Conservation (phyloP, 2,329 filamentous ascomycete species). For the Fusarium tupiense region DNA sequence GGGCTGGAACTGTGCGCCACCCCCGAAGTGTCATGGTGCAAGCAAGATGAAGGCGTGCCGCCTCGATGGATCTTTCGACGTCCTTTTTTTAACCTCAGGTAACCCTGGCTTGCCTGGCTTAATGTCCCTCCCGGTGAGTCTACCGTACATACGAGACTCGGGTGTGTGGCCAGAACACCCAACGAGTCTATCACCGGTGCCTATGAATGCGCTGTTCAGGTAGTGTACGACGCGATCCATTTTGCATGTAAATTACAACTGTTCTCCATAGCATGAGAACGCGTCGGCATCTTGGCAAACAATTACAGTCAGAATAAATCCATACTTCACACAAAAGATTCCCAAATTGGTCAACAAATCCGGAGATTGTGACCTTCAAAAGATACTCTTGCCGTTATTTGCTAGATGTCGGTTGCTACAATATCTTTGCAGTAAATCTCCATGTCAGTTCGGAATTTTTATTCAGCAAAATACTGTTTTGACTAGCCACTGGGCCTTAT, state of each 20-base stretch:
- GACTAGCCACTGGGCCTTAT: not conserved
- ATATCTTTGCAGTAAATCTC: not conserved
- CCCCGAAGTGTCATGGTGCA: constrained; percentile 15
- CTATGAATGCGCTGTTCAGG: constrained; percentile 9
- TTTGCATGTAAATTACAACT: constrained; percentile 7
- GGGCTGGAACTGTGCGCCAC: constrained; percentile 37
- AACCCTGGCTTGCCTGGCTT: not conserved
- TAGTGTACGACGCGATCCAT: constrained; percentile 22
- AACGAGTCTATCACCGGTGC: constrained; percentile 7
- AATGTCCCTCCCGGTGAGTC: constrained; percentile 12
- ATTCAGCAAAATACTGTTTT: not conserved
- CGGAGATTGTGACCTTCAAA: not conserved
- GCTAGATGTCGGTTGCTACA: not conserved
- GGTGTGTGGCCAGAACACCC: not conserved
- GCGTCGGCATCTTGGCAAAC: constrained; percentile 3
- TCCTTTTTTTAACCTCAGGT: not conserved
- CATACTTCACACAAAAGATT: not conserved
- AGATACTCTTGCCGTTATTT: not conserved
- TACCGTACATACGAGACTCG: not conserved
- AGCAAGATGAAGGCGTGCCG: constrained; percentile 13
- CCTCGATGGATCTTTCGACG: constrained; percentile 21
- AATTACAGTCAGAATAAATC: not conserved
- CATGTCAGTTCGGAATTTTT: not conserved
- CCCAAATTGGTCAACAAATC: not conserved
- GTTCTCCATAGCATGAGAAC: constrained; percentile 8